Evolutionary conservation across 1,139 yeast genomes (phyloP), one percentile per base, ranked within the genome.

Genomic region (Yamadazyma dushanensis): DNA sequence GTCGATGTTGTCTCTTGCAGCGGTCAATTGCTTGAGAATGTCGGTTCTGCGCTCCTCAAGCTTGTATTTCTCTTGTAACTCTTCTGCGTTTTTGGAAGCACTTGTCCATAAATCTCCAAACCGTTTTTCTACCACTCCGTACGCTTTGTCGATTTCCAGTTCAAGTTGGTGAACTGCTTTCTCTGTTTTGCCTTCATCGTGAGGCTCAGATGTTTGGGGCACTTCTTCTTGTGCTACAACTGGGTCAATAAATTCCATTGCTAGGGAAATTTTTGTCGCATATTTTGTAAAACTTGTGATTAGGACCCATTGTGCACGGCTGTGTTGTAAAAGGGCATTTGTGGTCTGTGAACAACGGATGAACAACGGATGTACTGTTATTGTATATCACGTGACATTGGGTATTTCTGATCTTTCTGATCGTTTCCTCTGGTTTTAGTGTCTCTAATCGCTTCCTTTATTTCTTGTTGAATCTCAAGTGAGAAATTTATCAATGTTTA

Each of bases 131-230:
- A 77, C 60, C 20, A 61, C 52, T 13, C 61, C 49, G 54, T 76
- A 78, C 2, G 77, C 75, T 35, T 70, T 61, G 44, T 77, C 84
- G 32, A 80, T 76, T 42, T 73, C 79, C 8, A 54, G 50, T 46
- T 78, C 85, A 13, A 80, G 55, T 37, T 66, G 63, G 24, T 63
- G 70, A 10, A 78, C 74, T 4, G 68, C 62, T 44, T 73, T 64
- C 35, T 75, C 78, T 0, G 80, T 70, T 37, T 62, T 66, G 14
- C 46, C 50, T 31, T 43, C 43, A 20, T 37, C 37, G 26, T 46
- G 37, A 1, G 37, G 25, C 19, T 26, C 16, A 9, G 39, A 43
- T 8, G 24, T 27, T 13, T 42, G 34, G n/a, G 46, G 31, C 9
- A 42, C 11, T 16, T 44, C 49, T 20, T 47, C 51, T 33, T 56